phyloP scores from a whole-genome alignment of 176 grass and related monocot genomes.

The Bothriochloa decipiens region DNA sequence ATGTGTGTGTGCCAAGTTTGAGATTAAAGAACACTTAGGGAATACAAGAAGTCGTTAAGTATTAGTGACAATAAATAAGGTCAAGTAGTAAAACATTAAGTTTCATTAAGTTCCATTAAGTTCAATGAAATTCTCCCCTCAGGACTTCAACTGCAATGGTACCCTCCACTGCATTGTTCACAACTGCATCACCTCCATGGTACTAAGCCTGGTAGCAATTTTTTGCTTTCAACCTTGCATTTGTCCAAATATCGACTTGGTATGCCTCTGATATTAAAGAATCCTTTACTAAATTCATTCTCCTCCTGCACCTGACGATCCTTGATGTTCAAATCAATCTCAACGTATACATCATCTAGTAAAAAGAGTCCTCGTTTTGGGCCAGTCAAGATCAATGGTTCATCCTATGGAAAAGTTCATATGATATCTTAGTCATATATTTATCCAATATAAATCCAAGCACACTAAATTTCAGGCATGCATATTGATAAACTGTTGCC shows the following conservation, averaged over 20 bases:
- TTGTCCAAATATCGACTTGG: not conserved
- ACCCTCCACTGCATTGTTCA: not conserved
- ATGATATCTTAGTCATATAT: too few species aligned
- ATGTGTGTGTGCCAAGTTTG: too few species aligned
- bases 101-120: too few species aligned
- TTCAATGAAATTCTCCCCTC: not conserved
- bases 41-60: too few species aligned
- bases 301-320: not conserved
- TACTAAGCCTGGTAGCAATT: conserved; percentile 9
- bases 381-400: conserved; percentile 11
- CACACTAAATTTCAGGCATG: too few species aligned
- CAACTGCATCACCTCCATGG: not conserved
- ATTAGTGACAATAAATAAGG: too few species aligned
- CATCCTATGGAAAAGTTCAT: not conserved
- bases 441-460: too few species aligned
- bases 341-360: not conserved
- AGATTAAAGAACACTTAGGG: too few species aligned
- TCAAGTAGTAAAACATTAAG: too few species aligned
- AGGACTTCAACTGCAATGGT: not conserved
- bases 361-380: not conserved
- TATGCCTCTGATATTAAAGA: not conserved
- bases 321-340: conserved; percentile 15
- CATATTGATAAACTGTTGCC: too few species aligned
- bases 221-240: not conserved
- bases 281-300: not conserved